Evolutionary conservation across 495 filamentous ascomycete species (phyloP), one percentile per base, ranked within the genome.

Genomic region (Aspergillus baeticus): DNA sequence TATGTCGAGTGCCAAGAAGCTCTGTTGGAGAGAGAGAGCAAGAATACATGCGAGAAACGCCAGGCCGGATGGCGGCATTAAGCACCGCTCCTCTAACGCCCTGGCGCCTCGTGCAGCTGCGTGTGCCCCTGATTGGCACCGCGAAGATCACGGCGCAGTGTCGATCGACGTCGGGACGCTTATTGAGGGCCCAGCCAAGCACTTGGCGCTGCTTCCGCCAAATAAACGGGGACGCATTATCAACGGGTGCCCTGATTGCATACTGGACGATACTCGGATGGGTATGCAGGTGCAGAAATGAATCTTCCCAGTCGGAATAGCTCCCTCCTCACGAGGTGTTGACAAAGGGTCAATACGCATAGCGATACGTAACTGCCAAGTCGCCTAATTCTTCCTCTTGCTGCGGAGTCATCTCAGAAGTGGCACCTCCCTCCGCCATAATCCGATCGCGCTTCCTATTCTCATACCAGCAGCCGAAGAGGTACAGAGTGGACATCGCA

Each of bases 401-500:
- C 20, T 59, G 55, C 33, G 55, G 54, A 0, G 48, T 42, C 43
- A 39, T n/a, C 3, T 29, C 38, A n/a, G 21, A 1, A 0, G 3
- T 34, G 11, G 21, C 2, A 1, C 8, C 20, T 2, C 54, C 54
- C 11, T 15, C 26, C 2, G 18, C 46, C 23, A 45, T 46, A 39
- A 33, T 26, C 21, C 29, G 22, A 15, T 47, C 37, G 7, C 51
- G 55, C 33, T 45, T 39, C 15, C 17, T n/a, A 47, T 57, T 94
- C 71, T 88, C 81, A 52, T 66, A 61, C 61, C 64, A 65, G 46
- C 90, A 72, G 8, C 75, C 79, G 3, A 77, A 34, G 1, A 81
- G 76, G 63, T 93, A 92, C 0, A 78, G 43, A n/a, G 74, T 63
- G 50, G 84, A 84, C 29, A 78, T 73, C 10, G 82, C 55, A 13